phyloP scores from a whole-genome alignment of 352 stramenopile species.

The Phytophthora fragariae region DNA sequence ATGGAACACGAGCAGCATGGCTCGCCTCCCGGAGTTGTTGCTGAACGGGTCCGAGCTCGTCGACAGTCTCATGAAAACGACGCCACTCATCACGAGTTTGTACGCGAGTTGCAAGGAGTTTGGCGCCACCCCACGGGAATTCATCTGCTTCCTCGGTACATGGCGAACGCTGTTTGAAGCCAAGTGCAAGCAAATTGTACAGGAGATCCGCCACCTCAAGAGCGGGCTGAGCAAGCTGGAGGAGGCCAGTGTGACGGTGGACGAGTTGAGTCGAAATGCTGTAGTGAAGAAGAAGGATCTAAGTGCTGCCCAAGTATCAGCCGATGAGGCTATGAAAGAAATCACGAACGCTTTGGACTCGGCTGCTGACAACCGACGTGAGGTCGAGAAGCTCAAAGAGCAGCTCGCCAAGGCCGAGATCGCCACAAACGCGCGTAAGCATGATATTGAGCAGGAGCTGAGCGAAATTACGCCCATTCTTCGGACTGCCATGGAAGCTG shows the following conservation, averaged over 20 bases:
- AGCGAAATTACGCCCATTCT: slow-evolving; percentile 92
- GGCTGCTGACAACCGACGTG: slow-evolving; percentile 87
- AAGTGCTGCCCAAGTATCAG: slow-evolving; percentile 83
- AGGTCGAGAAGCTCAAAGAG: slow-evolving; percentile 93
- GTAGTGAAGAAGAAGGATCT: slow-evolving; percentile 92
- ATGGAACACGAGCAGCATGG: slow-evolving; percentile 84
- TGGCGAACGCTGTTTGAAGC: slow-evolving; percentile 83
- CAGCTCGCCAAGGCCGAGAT: slow-evolving; percentile 91
- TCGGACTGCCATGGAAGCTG: slow-evolving; percentile 91
- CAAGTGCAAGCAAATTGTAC: slow-evolving; percentile 84
- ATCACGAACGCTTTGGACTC: slow-evolving; percentile 94
- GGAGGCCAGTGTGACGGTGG: slow-evolving; percentile 91
- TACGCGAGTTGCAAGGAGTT: slow-evolving; percentile 77
- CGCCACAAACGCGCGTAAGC: slow-evolving; percentile 90
- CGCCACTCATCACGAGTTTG: slow-evolving; percentile 60
- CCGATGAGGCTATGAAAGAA: slow-evolving; percentile 95
- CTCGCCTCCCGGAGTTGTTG: slow-evolving; percentile 77
- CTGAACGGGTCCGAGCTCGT: slow-evolving; percentile 66
- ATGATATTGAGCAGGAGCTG: slow-evolving; percentile 94
- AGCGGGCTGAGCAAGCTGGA: slow-evolving; percentile 92
- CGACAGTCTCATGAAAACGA: slow-evolving; percentile 64
- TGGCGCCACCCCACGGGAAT: slow-evolving; percentile 84
- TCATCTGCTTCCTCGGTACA: slow-evolving; percentile 84
- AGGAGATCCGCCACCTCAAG: slow-evolving; percentile 91
- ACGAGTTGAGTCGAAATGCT: slow-evolving; percentile 91